Percentiles rank a stretch among this genome's conserved stretches.
These are phyloP conservation scores for Nepenthes gracilis DNA, from an alignment of 148 eudicot species.

Conservation along the genomic window DNA sequence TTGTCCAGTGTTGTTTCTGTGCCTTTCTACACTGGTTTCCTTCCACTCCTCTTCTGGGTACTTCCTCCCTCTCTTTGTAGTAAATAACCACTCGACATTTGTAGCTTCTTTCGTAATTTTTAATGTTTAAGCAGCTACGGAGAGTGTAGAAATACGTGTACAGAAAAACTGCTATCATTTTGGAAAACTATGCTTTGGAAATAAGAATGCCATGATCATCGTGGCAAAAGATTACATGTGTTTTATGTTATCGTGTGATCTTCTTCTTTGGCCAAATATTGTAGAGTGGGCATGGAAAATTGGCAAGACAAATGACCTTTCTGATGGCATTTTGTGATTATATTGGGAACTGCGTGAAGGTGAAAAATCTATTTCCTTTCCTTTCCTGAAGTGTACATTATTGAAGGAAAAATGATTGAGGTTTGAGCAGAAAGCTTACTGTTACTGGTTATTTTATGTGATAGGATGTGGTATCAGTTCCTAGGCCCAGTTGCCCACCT, in stretches of 20 bases:
- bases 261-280: neutral
- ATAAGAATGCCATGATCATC: no score
- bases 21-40: constrained; percentile 93
- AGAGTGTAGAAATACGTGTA: neutral
- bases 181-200: no score
- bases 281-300: constrained; percentile 90
- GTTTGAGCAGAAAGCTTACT: neutral
- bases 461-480: constrained; percentile 95
- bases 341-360: constrained; percentile 79
- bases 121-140: neutral
- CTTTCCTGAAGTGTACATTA: neutral
- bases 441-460: constrained; percentile 2
- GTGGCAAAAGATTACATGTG: no score
- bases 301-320: constrained; percentile 95
- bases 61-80: constrained; percentile 1
- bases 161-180: no score
- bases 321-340: constrained; percentile 95
- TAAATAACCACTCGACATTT: neutral
- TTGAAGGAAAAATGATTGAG: no score
- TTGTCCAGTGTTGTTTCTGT: constrained; percentile 93
- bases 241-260: neutral
- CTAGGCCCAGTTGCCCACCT: constrained; percentile 85
- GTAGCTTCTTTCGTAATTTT: neutral
- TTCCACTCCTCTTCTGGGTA: constrained; percentile 98
- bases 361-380: constrained; percentile 5